These are phyloP conservation scores for Termitomyces sp. DNA, from an alignment of 768 basidiomycete species.

Conservation along the genomic window DNA sequence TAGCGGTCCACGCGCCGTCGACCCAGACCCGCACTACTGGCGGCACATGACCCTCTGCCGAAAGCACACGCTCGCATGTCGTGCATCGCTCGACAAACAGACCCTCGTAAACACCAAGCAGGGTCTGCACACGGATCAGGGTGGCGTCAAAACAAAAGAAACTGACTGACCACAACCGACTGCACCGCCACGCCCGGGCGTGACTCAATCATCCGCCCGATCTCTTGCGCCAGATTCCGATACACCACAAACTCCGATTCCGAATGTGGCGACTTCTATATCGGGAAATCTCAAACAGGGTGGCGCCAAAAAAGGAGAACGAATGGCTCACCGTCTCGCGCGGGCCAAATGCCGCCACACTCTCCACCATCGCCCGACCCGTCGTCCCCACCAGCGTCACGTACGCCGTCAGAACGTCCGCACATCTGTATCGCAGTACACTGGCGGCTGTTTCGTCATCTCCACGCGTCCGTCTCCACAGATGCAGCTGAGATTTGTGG, in stretches of 20 bases:
- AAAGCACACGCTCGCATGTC: slow-evolving; percentile 59
- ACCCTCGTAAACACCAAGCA: slow-evolving; percentile 51
- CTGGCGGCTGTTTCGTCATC: slow-evolving; percentile 25
- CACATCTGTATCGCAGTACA: slow-evolving; percentile 53
- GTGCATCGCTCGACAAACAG: slow-evolving; percentile 60
- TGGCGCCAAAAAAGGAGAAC: no score
- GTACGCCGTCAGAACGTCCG: slow-evolving; percentile 64
- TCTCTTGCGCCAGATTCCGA: slow-evolving; percentile 60
- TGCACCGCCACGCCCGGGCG: slow-evolving; percentile 49
- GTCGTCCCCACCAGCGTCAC: slow-evolving; percentile 39
- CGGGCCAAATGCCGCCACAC: slow-evolving; percentile 65
- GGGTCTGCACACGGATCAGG: slow-evolving; percentile 26
- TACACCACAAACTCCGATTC: slow-evolving; percentile 65
- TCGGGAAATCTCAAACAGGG: neutral
- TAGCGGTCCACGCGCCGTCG: slow-evolving; percentile 39
- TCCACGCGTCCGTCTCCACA: slow-evolving; percentile 41
- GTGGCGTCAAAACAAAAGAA: neutral
- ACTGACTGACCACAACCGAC: slow-evolving; percentile 40
- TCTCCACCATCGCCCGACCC: slow-evolving; percentile 45
- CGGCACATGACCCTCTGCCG: slow-evolving; percentile 65
- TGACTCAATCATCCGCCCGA: slow-evolving; percentile 52
- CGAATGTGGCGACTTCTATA: slow-evolving; percentile 62
- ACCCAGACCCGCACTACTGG: slow-evolving; percentile 60
- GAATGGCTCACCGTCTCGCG: slow-evolving; percentile 52
- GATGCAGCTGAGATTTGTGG: slow-evolving; percentile 40